Percentiles rank a stretch among this genome's conserved stretches.
phyloP scores from a whole-genome alignment of 139 green algal species.

The Coccomyxa sp. region DNA sequence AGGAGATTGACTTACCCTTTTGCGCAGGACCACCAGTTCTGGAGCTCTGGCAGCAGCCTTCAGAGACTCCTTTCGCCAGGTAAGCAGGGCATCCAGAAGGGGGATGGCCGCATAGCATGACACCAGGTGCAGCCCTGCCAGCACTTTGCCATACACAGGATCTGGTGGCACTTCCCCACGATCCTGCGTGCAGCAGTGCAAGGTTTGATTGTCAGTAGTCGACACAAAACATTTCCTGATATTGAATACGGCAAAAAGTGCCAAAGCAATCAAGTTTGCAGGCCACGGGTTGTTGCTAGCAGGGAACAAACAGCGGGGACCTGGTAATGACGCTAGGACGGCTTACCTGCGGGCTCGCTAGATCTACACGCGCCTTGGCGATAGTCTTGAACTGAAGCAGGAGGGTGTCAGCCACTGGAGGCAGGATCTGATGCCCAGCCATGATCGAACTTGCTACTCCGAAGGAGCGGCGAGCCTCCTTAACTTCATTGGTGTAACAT shows the following conservation, averaged over 20 bases:
- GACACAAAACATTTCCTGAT: neutral
- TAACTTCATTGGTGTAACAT: too few relatives aligned
- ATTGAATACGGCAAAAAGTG: neutral
- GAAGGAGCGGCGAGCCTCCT: too few relatives aligned
- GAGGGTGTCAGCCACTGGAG: slow-evolving; percentile 16
- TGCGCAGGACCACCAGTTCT: slow-evolving; percentile 20
- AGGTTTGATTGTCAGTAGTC: neutral
- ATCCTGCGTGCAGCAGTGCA: slow-evolving; percentile 18
- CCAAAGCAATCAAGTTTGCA: neutral
- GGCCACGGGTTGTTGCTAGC: too few relatives aligned
- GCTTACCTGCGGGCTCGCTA: slow-evolving; percentile 1
- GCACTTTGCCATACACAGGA: slow-evolving; percentile 24
- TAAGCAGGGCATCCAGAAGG: slow-evolving; percentile 33
- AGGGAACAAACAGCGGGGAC: neutral
- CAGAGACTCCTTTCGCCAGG: slow-evolving; percentile 31
- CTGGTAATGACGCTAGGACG: neutral
- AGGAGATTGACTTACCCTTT: slow-evolving; percentile 19
- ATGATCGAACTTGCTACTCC: too few relatives aligned
- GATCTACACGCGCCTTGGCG: slow-evolving; percentile 11
- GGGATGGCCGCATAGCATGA: slow-evolving; percentile 17
- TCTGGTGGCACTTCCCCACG: slow-evolving; percentile 13
- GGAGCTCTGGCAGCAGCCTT: neutral
- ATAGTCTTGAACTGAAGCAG: slow-evolving; percentile 16
- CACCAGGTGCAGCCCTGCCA: slow-evolving; percentile 27
- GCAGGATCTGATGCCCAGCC: slow-evolving; percentile 3